Conservation (phyloP, 2,329 filamentous ascomycete genomes). For the Neopestalotiopsis sp. region DNA sequence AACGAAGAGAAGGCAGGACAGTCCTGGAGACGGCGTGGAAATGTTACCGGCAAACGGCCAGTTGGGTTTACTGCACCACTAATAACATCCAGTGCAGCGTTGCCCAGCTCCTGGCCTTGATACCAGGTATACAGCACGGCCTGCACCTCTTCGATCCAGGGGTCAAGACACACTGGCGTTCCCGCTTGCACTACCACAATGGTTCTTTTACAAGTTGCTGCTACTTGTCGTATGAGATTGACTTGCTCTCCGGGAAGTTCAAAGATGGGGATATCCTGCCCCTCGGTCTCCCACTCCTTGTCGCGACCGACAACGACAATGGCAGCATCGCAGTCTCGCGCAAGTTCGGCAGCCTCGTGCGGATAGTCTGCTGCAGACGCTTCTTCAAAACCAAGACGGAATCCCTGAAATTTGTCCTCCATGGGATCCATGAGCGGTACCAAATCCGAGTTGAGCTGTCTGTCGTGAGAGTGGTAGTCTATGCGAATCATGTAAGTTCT, state of each 20-base stretch:
- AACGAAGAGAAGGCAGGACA: not conserved
- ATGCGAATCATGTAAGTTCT: not conserved
- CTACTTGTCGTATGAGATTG: not conserved
- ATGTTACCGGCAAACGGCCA: not conserved
- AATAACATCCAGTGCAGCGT: not conserved
- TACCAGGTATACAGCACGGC: constrained; percentile 4
- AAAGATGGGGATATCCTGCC: not conserved
- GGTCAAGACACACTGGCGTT: not conserved
- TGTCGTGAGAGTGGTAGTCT: not conserved
- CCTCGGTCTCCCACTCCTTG: not conserved
- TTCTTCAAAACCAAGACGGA: not conserved
- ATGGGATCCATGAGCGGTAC: not conserved
- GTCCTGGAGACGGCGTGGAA: not conserved
- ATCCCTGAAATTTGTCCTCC: not conserved
- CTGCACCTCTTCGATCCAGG: not conserved
- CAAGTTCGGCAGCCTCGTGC: not conserved
- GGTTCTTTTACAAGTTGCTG: not conserved
- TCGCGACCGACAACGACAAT: not conserved
- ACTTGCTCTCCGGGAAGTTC: not conserved
- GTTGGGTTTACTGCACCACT: not conserved
- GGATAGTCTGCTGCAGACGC: not conserved
- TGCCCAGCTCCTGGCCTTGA: not conserved
- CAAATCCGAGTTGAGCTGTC: not conserved
- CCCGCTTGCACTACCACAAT: not conserved
- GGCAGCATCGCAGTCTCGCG: not conserved